phyloP scores from a whole-genome alignment of 306 rosid species.

The Vigna nakashimae region DNA sequence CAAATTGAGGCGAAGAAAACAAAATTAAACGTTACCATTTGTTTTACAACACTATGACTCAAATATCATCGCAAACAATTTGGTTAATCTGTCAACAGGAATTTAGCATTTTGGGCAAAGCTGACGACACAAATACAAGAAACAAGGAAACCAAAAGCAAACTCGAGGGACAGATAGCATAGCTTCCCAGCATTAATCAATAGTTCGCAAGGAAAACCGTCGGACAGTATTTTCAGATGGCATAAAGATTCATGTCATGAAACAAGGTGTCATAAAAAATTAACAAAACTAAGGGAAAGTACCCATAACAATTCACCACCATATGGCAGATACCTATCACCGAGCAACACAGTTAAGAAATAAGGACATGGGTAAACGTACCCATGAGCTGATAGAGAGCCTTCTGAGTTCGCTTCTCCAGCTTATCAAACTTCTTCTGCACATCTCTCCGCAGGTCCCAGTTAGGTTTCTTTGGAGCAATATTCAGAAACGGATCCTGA shows the following conservation, averaged over 20 bases:
- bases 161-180: background rate
- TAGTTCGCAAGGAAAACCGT: background rate
- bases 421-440: slow-evolving; percentile 95
- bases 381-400: slow-evolving; percentile 85
- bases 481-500: slow-evolving; percentile 91
- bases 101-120: background rate
- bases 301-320: background rate
- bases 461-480: slow-evolving; percentile 97
- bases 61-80: background rate
- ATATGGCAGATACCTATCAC: background rate
- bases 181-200: background rate
- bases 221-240: background rate
- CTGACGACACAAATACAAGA: background rate
- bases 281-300: background rate
- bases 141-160: background rate
- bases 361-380: background rate
- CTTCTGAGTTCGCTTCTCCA: slow-evolving; percentile 89
- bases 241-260: background rate
- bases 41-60: background rate
- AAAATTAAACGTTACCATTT: background rate
- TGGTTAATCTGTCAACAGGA: background rate
- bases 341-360: too few relatives aligned
- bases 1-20: background rate
- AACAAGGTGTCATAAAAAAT: background rate
- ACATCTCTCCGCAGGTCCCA: slow-evolving; percentile 97